These are phyloP conservation scores for Collybiopsis confluens DNA, from an alignment of 768 basidiomycete species.

Conservation along the genomic window DNA sequence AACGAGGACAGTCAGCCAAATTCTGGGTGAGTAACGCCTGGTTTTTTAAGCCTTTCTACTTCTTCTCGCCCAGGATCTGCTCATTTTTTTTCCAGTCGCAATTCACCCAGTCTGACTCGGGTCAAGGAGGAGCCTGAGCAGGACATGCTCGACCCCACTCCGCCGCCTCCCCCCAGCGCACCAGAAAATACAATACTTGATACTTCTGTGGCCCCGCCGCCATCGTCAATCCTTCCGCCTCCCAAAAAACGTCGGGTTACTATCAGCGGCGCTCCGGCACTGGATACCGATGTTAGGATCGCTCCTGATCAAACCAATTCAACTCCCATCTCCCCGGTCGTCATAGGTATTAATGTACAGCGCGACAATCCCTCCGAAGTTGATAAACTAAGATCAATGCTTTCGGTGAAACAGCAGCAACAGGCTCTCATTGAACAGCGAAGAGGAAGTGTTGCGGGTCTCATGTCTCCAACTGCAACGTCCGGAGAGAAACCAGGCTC, in stretches of 20 bases:
- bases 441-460: conserved; percentile 51
- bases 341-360: conserved; percentile 55
- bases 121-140: conserved; percentile 66
- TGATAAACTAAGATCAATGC: conserved; percentile 61
- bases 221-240: conserved; percentile 38
- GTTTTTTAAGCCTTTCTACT: not conserved
- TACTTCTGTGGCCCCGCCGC: conserved; percentile 29
- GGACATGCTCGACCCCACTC: conserved; percentile 36
- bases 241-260: conserved; percentile 72
- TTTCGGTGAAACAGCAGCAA: conserved; percentile 65
- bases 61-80: conserved; percentile 12
- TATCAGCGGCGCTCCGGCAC: conserved; percentile 51
- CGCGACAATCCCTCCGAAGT: conserved; percentile 56
- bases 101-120: conserved; percentile 41
- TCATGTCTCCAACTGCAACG: conserved; percentile 27
- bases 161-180: conserved; percentile 22
- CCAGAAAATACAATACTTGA: conserved; percentile 20
- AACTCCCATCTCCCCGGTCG: conserved; percentile 62
- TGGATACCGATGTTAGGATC: conserved; percentile 49
- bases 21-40: conserved; percentile 39
- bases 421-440: conserved; percentile 69
- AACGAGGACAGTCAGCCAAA: conserved; percentile 34
- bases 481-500: conserved; percentile 16
- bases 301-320: conserved; percentile 41
- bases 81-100: conserved; percentile 27